These are phyloP conservation scores for Trichoderma sp. DNA, from an alignment of 2,329 filamentous ascomycete genomes.

Conservation along the genomic window DNA sequence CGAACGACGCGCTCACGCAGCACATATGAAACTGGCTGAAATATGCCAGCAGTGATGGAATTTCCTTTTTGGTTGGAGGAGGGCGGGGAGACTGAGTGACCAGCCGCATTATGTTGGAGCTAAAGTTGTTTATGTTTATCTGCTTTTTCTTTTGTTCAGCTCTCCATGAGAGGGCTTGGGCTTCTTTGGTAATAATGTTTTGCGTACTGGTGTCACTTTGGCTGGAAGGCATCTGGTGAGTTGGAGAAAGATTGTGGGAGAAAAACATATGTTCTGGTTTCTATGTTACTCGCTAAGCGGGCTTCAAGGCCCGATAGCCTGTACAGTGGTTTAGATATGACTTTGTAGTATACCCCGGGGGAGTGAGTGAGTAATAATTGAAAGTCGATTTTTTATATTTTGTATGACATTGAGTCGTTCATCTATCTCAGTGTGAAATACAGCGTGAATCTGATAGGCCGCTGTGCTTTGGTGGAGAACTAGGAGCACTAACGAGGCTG, in stretches of 20 bases:
- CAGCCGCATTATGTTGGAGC: constrained; percentile 5
- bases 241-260: constrained; percentile 24
- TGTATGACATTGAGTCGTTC: not conserved
- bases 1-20: constrained; percentile 21
- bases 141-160: not conserved
- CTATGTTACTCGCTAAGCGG: constrained; percentile 25
- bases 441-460: not conserved
- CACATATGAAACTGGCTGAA: constrained; percentile 1
- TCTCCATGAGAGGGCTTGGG: constrained; percentile 24
- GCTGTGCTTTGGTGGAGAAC: constrained; percentile 3
- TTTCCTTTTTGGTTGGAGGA: not conserved
- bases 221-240: constrained; percentile 19
- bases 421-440: not conserved
- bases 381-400: not conserved
- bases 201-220: constrained; percentile 24
- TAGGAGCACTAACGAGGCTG: constrained; percentile 21
- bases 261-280: constrained; percentile 26
- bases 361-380: constrained; percentile 33
- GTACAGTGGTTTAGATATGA: constrained; percentile 36
- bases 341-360: constrained; percentile 40
- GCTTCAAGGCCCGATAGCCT: constrained; percentile 24
- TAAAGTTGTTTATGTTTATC: not conserved
- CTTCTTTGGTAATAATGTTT: constrained; percentile 26
- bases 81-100: not conserved
- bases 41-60: constrained; percentile 18